Percentiles rank a stretch among this genome's conserved stretches.
Evolutionary conservation across 306 rosid genomes (phyloP).

Genomic region (Fragaria vesca): DNA sequence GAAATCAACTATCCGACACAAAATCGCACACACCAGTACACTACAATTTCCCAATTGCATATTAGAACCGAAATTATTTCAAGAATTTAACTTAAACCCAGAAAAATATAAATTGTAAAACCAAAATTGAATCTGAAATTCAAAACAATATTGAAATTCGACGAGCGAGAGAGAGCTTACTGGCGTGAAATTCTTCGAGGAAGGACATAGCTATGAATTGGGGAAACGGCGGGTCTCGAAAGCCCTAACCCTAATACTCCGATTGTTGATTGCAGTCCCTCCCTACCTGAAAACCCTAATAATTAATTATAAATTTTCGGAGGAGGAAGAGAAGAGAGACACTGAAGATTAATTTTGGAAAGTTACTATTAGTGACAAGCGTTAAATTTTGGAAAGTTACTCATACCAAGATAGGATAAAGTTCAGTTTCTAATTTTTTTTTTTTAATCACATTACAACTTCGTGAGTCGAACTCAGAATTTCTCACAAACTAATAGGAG

Average conservation of each 20-base stretch:
- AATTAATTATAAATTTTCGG: not conserved
- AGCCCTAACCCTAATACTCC: constrained; percentile 9
- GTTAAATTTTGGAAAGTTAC: no score
- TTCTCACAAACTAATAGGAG: no score
- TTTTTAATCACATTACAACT: no score
- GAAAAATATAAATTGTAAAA: not conserved
- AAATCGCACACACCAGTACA: not conserved
- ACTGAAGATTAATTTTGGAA: not conserved
- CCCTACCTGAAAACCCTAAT: constrained; percentile 10
- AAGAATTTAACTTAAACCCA: not conserved
- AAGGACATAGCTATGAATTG: constrained; percentile 49
- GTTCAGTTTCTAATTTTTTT: no score
- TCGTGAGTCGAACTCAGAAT: no score
- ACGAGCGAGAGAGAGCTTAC: constrained; percentile 35
- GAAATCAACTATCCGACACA: not conserved
- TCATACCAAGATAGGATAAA: no score
- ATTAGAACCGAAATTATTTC: not conserved
- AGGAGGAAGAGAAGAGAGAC: not conserved
- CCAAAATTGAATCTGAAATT: not conserved
- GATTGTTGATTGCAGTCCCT: not conserved
- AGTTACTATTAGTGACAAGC: not conserved
- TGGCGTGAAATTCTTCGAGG: constrained; percentile 82
- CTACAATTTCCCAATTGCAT: not conserved
- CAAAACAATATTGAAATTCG: not conserved
- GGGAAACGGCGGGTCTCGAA: not conserved